phyloP scores from a whole-genome alignment of 2,329 filamentous ascomycete genomes.

The Apiospora saccharicola region DNA sequence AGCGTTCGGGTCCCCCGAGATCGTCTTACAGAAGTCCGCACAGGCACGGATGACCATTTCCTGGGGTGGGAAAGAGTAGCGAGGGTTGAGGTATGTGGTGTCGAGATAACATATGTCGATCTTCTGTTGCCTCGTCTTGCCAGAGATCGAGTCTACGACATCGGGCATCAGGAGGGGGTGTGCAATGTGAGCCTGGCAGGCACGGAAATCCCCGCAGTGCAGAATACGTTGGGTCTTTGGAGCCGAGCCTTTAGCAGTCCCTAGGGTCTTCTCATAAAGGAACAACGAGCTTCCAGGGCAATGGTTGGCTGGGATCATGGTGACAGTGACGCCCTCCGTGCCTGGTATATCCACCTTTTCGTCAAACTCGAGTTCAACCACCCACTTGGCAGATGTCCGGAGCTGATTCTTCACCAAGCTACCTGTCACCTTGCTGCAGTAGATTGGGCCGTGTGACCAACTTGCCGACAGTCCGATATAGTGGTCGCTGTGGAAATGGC shows the following conservation, averaged over 20 bases:
- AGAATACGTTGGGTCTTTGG: constrained; percentile 78
- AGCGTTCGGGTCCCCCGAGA: constrained; percentile 69
- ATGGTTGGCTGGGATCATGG: constrained; percentile 96
- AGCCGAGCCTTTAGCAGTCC: constrained; percentile 58
- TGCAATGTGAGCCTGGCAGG: constrained; percentile 81
- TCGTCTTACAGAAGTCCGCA: constrained; percentile 83
- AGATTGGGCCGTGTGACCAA: constrained; percentile 95
- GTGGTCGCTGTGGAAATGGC: constrained; percentile 97
- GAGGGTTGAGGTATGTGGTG: constrained; percentile 94
- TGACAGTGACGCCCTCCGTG: constrained; percentile 84
- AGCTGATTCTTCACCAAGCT: constrained; percentile 89
- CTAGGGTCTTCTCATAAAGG: constrained; percentile 82
- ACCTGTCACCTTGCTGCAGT: constrained; percentile 91
- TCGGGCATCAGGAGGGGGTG: constrained; percentile 86
- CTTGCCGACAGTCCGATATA: constrained; percentile 89
- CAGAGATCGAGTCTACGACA: constrained; percentile 71
- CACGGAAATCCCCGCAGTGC: constrained; percentile 95
- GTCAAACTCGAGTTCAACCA: constrained; percentile 88
- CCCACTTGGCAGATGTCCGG: constrained; percentile 83
- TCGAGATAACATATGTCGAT: constrained; percentile 97
- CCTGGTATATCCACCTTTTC: constrained; percentile 78
- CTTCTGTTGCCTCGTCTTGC: constrained; percentile 79
- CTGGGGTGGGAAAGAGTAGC: constrained; percentile 92
- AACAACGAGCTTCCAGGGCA: constrained; percentile 95
- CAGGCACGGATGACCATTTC: constrained; percentile 87